Evolutionary conservation across 352 stramenopile species (phyloP).

Genomic region (Globisporangium polare): DNA sequence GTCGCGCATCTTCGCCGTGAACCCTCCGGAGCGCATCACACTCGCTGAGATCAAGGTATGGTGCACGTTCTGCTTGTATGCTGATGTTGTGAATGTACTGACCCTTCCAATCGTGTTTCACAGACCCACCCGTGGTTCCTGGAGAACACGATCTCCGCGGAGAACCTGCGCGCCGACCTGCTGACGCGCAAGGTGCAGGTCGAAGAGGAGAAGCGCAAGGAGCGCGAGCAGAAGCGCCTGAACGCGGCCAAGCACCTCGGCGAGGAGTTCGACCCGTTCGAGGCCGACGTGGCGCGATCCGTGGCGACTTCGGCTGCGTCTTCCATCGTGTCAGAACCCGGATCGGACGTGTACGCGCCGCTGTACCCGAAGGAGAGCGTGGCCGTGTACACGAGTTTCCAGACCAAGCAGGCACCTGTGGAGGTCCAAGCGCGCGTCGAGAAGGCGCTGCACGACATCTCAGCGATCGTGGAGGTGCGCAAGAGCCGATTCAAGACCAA

Average conservation of each 20-base stretch:
- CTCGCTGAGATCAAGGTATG: conserved; percentile 70
- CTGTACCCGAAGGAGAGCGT: conserved; percentile 57
- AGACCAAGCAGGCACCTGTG: conserved; percentile 39
- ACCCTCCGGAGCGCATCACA: conserved; percentile 71
- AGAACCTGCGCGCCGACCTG: conserved; percentile 50
- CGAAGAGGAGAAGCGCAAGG: conserved; percentile 23
- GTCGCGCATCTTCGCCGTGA: conserved; percentile 65
- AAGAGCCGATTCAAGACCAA: conserved; percentile 78
- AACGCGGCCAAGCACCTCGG: conserved; percentile 36
- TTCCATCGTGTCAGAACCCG: conserved; percentile 29
- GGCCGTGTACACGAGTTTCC: conserved; percentile 74
- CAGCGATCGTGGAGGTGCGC: conserved; percentile 43
- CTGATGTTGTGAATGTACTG: background rate
- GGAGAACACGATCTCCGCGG: conserved; percentile 31
- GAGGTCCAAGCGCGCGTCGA: conserved; percentile 60
- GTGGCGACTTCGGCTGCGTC: conserved; percentile 26
- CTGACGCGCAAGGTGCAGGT: conserved; percentile 51
- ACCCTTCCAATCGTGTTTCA: conserved; percentile 1
- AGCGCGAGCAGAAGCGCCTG: conserved; percentile 19
- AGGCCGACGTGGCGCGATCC: conserved; percentile 35
- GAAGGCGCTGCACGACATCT: conserved; percentile 40
- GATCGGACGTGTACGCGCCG: conserved; percentile 33
- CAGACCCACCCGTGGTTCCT: conserved; percentile 65
- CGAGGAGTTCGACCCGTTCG: conserved; percentile 70
- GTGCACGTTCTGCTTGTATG: background rate